These are phyloP conservation scores for Aspergillus sp. DNA, from an alignment of 2,329 filamentous ascomycete species.

Conservation along the genomic window DNA sequence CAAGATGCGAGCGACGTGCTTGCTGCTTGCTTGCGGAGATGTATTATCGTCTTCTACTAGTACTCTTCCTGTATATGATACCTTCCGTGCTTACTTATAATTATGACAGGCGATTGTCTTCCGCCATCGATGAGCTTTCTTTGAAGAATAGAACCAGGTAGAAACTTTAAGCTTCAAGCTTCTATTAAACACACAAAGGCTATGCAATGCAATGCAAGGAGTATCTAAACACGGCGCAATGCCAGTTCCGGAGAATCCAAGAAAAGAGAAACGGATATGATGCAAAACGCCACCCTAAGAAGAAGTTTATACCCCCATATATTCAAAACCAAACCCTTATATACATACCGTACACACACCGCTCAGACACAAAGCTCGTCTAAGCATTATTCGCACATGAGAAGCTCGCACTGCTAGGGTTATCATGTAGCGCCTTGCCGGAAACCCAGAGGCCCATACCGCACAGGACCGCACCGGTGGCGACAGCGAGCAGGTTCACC, in stretches of 20 bases:
- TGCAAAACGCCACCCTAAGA: slow-evolving; percentile 1
- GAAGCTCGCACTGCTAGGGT: slow-evolving; percentile 36
- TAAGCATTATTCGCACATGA: slow-evolving; percentile 36
- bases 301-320: background rate
- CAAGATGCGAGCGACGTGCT: background rate
- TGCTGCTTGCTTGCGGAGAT: background rate
- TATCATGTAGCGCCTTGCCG: slow-evolving; percentile 40
- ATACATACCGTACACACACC: background rate
- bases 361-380: background rate
- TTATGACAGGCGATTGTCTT: background rate
- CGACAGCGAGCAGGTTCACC: slow-evolving; percentile 32
- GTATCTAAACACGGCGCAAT: slow-evolving; percentile 6
- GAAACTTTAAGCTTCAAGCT: slow-evolving; percentile 4
- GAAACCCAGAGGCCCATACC: slow-evolving; percentile 42
- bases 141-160: background rate
- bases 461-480: slow-evolving; percentile 31
- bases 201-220: slow-evolving; percentile 13
- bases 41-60: background rate
- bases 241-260: background rate
- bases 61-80: background rate
- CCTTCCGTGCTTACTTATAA: background rate
- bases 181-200: background rate
- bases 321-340: slow-evolving; percentile 11
- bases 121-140: background rate
- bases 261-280: background rate